Conservation (phyloP, 129 eudicot genomes). For the Arctium lappa region DNA sequence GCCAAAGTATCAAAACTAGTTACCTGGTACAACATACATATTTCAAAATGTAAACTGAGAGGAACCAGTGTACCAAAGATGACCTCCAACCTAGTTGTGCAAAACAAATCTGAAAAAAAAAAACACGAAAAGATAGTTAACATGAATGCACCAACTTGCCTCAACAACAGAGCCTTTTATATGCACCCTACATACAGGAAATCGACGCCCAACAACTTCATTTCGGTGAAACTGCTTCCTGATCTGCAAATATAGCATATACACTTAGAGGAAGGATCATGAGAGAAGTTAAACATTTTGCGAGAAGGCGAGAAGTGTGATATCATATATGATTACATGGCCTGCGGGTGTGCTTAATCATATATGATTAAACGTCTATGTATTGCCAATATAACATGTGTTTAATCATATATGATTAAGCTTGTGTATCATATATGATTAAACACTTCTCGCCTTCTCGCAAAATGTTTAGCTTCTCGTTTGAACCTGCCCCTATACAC, state of each 20-base stretch:
- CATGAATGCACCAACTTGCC: slow-evolving; percentile 46
- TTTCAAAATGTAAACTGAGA: slow-evolving; percentile 9
- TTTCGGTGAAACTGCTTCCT: slow-evolving; percentile 43
- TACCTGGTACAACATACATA: slow-evolving; percentile 47
- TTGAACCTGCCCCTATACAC: not conserved
- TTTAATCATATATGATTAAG: too few species aligned
- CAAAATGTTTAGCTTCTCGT: too few species aligned
- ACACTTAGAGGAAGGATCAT: not conserved
- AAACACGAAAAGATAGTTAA: not conserved
- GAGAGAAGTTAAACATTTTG: too few species aligned
- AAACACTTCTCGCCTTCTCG: too few species aligned
- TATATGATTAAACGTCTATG: too few species aligned
- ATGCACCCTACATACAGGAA: slow-evolving; percentile 74
- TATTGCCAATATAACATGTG: too few species aligned
- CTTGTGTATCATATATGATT: too few species aligned
- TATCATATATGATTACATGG: too few species aligned
- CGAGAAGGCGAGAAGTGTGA: too few species aligned
- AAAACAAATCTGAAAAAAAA: not conserved
- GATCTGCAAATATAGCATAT: slow-evolving; percentile 38
- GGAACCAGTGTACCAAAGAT: not conserved
- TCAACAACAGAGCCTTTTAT: slow-evolving; percentile 55
- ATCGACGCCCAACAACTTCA: slow-evolving; percentile 60
- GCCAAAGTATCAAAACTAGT: slow-evolving; percentile 75
- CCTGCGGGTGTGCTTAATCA: too few species aligned
- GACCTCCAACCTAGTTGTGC: not conserved